Evolutionary conservation across 225 moss, liverwort and hornwort species (phyloP), one percentile per base, ranked within the genome.

Genomic region (Ulota crispa): DNA sequence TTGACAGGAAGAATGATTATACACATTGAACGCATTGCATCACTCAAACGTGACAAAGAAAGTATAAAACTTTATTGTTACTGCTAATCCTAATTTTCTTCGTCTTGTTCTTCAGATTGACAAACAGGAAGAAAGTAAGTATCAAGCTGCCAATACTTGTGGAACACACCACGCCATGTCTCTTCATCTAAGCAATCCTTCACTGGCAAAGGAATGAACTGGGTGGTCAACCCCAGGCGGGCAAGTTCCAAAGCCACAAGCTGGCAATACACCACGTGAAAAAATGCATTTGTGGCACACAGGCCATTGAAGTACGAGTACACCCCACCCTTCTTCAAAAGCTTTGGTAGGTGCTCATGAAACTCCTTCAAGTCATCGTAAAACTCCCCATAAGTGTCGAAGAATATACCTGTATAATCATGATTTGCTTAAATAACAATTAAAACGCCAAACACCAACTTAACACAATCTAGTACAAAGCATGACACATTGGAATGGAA

Each of bases 271-370:
- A 99, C 96, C 64, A 99, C 87, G 83, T 99, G 96, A 73, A 99
- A 99, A 85, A 99, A 99, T 24, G 96, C 94, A 80, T 99, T 96
- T 30, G 93, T 92, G 28, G 94, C 99, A 86, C 99, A 99, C 84
- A 99, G 87, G 50, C 99, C 99, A 66, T 99, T 99, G 81, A 99
- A 99, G 81, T 87, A 99, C 0, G 99, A 99, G 60, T 99, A 99
- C n/a, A 90, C 79, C 18, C 99, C 99, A 45, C 86, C 91, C 76
- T 73, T 70, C 68, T 89, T 93, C 64, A 99, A 84, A 14, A 99
- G 90, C 89, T 88, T 89, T 36, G 94, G 99, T 23, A 99, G 76
- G 65, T 84, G 89, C 12, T 91, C 87, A 47, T 96, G 93, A 75
- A 99, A 99, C 68, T 86, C 86, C 79, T 89, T 96, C 86, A 99